A percentile compares a stretch with the other conserved stretches of the same genome.
Evolutionary conservation across 2,329 filamentous ascomycete genomes (phyloP).

Genomic region (Xylaria arbuscula): DNA sequence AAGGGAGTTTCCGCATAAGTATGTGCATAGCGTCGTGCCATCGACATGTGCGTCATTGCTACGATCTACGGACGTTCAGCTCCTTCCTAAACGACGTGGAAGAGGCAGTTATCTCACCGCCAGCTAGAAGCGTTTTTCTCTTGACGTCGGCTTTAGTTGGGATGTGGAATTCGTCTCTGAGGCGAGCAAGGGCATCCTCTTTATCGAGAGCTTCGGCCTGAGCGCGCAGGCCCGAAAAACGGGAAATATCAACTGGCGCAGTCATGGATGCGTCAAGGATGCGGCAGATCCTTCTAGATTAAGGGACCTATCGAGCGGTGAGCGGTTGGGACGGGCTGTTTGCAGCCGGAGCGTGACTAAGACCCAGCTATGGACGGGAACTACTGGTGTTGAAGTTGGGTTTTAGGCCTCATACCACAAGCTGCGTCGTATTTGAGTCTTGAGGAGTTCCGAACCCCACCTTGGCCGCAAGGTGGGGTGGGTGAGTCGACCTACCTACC

Average conservation of each 20-base stretch:
- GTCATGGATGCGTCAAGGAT: conserved; percentile 40
- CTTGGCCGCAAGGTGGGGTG: conserved; percentile 24
- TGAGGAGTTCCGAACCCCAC: conserved; percentile 28
- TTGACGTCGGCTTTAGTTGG: conserved; percentile 48
- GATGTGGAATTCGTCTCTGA: conserved; percentile 49
- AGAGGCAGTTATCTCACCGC: conserved; percentile 43
- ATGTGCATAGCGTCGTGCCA: conserved; percentile 61
- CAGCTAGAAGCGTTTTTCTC: conserved; percentile 45
- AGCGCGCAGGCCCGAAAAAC: conserved; percentile 44
- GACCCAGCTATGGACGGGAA: conserved; percentile 12
- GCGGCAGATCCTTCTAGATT: neutral
- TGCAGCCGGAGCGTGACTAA: conserved; percentile 23
- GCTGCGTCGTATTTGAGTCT: conserved; percentile 11
- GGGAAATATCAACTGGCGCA: conserved; percentile 38
- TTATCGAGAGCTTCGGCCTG: conserved; percentile 47
- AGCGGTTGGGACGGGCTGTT: conserved; percentile 18
- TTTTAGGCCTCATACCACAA: conserved; percentile 30
- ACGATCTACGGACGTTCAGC: conserved; percentile 46
- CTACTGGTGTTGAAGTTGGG: conserved; percentile 26
- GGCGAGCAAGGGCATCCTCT: conserved; percentile 45
- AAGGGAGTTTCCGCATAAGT: conserved; percentile 83
- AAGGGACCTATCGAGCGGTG: conserved; percentile 17
- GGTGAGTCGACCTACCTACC: conserved; percentile 2
- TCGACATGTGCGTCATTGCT: conserved; percentile 43
- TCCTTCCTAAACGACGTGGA: conserved; percentile 34